Evolutionary conservation across 139 green algal species (phyloP), one percentile per base, ranked within the genome.

Genomic region (Tetraselmis chui): DNA sequence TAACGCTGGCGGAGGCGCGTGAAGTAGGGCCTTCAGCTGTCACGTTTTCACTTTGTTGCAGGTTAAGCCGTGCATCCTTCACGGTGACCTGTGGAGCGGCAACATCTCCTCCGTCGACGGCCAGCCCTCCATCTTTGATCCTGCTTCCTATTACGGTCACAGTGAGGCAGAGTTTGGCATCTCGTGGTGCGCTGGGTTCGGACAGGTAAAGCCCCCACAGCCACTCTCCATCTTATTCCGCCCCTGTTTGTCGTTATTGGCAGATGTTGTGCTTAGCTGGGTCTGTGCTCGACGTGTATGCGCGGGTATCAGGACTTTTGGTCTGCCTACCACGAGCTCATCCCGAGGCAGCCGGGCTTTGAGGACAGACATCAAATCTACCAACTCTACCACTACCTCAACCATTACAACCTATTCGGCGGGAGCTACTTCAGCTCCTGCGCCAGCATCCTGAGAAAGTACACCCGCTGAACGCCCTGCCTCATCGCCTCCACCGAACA

Each of bases 101-200:
- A 99, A 99, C 87, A 96, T 99, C 31, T 91, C 88, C 0, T 86
- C 84, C 0, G 89, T 92, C 0, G 89, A 94, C 2, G 92, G 93
- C 0, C 30, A 88, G 67, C 92, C 94, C 0, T 58, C 86, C 59
- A 93, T 98, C 27, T 97, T 97, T 76, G 95, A 96, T 76, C 93
- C 93, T 23, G 93, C 92, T 0, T 76, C 80, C 23, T 99, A 98
- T 83, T 98, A 97, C 81, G 95, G 96, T 0, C 96, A 99, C 86
- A 83, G 90, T 77, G 95, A 99, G 88, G 96, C 95, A 18, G 96
- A 99, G 82, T 99, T 96, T 79, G 96, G 96, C 30, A 99, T 99
- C 95, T 89, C 80, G n/a, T 92, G 90, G 87, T 94, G 90, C 80
- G 90, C 88, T 29, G 82, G 88, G 2, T 96, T 96, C 86, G 83